These are phyloP conservation scores for Penicillium sp. DNA, from an alignment of 2,329 filamentous ascomycete genomes.

Conservation along the genomic window DNA sequence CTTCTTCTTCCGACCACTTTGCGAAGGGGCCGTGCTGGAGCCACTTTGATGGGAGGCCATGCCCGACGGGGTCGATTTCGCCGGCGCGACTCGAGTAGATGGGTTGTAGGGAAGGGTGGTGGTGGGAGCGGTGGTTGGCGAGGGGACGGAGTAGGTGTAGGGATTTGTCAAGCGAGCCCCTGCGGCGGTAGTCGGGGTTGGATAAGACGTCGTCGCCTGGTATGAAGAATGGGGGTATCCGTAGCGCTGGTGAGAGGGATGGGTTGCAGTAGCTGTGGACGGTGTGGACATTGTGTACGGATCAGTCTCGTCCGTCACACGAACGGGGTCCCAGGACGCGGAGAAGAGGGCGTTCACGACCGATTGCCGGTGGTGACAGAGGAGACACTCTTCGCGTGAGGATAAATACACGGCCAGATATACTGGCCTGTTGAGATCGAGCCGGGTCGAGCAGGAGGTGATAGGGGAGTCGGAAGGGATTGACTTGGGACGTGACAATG, in stretches of 20 bases:
- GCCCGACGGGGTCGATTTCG: slow-evolving; percentile 36
- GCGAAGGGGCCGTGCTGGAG: slow-evolving; percentile 40
- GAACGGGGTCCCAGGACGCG: slow-evolving; percentile 22
- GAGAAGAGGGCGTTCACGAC: slow-evolving; percentile 11
- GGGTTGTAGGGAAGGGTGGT: slow-evolving; percentile 35
- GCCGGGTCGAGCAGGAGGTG: not conserved
- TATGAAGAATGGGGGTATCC: slow-evolving; percentile 60
- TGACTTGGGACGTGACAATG: slow-evolving; percentile 24
- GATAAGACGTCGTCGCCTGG: slow-evolving; percentile 55
- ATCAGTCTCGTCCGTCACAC: slow-evolving; percentile 29
- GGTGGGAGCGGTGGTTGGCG: slow-evolving; percentile 24
- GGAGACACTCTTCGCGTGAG: not conserved
- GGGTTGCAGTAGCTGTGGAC: slow-evolving; percentile 71
- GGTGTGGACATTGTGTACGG: slow-evolving; percentile 71
- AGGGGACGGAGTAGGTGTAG: slow-evolving; percentile 43
- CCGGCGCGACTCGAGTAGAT: slow-evolving; percentile 38
- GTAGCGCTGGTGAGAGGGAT: slow-evolving; percentile 68
- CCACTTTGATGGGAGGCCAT: slow-evolving; percentile 42
- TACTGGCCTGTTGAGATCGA: not conserved
- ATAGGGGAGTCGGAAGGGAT: slow-evolving; percentile 14
- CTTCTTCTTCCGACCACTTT: slow-evolving; percentile 49
- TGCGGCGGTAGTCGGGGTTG: slow-evolving; percentile 45
- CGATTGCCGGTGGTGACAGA: slow-evolving; percentile 9
- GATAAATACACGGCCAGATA: not conserved
- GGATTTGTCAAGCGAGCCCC: slow-evolving; percentile 44